A percentile compares a stretch with the other conserved stretches of the same genome.
These are phyloP conservation scores for Coemansia sp. DNA, from an alignment of 192 early-diverging fungal genomes.

Conservation along the genomic window DNA sequence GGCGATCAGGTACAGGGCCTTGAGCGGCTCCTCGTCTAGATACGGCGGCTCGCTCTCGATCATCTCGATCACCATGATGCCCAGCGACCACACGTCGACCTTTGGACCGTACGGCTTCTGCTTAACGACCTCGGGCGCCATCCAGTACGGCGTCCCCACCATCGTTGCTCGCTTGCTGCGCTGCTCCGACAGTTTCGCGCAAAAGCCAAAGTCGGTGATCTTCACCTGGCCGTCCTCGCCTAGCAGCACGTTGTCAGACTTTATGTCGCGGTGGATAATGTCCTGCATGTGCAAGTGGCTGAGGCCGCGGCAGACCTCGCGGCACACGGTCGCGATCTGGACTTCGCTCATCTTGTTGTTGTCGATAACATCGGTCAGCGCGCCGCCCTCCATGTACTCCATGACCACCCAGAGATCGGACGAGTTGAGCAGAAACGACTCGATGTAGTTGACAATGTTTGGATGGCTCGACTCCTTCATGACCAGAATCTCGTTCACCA, in stretches of 20 bases:
- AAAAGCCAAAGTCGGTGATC: constrained; percentile 95
- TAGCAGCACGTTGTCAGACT: constrained; percentile 87
- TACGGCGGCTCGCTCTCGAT: constrained; percentile 97
- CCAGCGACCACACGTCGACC: constrained; percentile 91
- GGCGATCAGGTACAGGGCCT: constrained; percentile 95
- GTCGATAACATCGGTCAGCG: constrained; percentile 96
- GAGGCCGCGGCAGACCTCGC: constrained; percentile 81
- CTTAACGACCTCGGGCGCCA: constrained; percentile 86
- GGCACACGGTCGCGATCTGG: constrained; percentile 93
- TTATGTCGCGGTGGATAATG: constrained; percentile 93
- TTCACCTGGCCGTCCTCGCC: constrained; percentile 84
- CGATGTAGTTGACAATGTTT: constrained; percentile 98
- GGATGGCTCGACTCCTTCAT: constrained; percentile 94
- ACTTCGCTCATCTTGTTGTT: constrained; percentile 91
- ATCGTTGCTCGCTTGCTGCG: constrained; percentile 85
- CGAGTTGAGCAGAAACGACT: constrained; percentile 84
- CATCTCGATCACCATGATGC: constrained; percentile 99
- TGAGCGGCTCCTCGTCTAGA: constrained; percentile 91
- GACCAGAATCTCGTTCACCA: constrained; percentile 91
- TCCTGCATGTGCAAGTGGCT: constrained; percentile 78
- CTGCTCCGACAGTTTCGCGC: constrained; percentile 85
- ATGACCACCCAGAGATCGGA: constrained; percentile 96
- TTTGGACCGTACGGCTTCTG: constrained; percentile 79
- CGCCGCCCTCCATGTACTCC: constrained; percentile 99
- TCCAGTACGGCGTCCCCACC: constrained; percentile 92